Evolutionary conservation across 805 yeast genomes (phyloP), one percentile per base, ranked within the genome.

Genomic region (Myxozyma vanderwaltii): DNA sequence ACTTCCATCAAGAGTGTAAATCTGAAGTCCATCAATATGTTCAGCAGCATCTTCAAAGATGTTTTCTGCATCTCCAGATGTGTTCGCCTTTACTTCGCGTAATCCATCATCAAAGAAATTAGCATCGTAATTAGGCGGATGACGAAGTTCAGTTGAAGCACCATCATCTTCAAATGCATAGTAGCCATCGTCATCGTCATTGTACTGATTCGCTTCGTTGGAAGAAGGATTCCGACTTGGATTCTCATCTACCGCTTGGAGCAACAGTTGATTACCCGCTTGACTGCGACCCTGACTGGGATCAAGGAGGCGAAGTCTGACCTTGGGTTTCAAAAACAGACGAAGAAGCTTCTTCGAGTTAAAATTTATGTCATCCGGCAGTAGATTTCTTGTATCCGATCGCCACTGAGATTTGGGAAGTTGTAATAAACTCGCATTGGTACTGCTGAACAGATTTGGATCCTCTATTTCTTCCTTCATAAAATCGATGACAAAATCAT

Each of bases 351-450:
- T 80, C 51, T 82, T 82, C 0, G 96, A 84, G 4, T 86, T 81
- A 72, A 88, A 89, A 63, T 81, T 85, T 62, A 82, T 77, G 71
- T 89, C 96, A 64, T 84, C 86, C 0, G 96, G 96, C 6, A 89
- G 74, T 45, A 83, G 70, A 67, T 82, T 80, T 50, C 76, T 76
- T 38, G 77, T 71, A 2, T 74, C 75, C 3, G 80, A 74, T 12
- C 70, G 69, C 69, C 79, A 70, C 47, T 76, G 75, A 4, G 76
- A 69, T 53, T 76, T 73, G 2, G 85, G 79, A 36, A 64, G 53
- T 15, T 39, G 44, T 2, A 82, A 63, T 45, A 76, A 76, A 19
- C 73, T 68, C 2, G 76, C 63, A 7, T 70, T 73, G 12, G 77
- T 76, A 15, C 72, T 68, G 3, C 74, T 75, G 64, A 82, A 82